A percentile compares a stretch with the other conserved stretches of the same genome.
phyloP scores from a whole-genome alignment of 352 stramenopile genomes.

The Discostella stelligera region DNA sequence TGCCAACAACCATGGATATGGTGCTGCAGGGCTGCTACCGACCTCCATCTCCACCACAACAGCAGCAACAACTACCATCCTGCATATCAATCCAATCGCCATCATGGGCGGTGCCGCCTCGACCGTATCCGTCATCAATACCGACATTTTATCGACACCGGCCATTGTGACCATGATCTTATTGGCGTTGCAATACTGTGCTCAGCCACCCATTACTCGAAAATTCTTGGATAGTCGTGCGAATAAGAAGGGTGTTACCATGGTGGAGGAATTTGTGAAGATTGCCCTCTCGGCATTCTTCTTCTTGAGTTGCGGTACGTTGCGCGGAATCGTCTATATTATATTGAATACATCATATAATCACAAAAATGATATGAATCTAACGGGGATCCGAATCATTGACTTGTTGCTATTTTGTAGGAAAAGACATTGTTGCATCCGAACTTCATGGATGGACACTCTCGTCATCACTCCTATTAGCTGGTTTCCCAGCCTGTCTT shows the following conservation, averaged over 20 bases:
- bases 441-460: conserved; percentile 56
- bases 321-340: too few species aligned
- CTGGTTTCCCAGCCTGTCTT: conserved; percentile 59
- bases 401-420: neutral
- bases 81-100: conserved; percentile 42
- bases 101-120: conserved; percentile 50
- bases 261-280: conserved; percentile 68
- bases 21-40: neutral
- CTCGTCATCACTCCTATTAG: conserved; percentile 47
- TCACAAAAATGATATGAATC: neutral
- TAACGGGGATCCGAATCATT: neutral
- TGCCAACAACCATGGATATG: neutral
- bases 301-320: conserved; percentile 35
- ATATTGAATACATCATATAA: too few species aligned
- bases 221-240: conserved; percentile 54
- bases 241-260: conserved; percentile 54
- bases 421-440: conserved; percentile 40
- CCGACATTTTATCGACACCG: conserved; percentile 40
- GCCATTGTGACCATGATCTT: conserved; percentile 60
- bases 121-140: conserved; percentile 22
- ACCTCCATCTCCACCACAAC: neutral
- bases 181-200: conserved; percentile 58
- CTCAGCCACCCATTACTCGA: conserved; percentile 54
- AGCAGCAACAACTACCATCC: neutral
- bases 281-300: conserved; percentile 45